Base-by-base conservation (phyloP, 1,284 basidiomycete species). In the Trichosporon coremiiforme region DNA sequence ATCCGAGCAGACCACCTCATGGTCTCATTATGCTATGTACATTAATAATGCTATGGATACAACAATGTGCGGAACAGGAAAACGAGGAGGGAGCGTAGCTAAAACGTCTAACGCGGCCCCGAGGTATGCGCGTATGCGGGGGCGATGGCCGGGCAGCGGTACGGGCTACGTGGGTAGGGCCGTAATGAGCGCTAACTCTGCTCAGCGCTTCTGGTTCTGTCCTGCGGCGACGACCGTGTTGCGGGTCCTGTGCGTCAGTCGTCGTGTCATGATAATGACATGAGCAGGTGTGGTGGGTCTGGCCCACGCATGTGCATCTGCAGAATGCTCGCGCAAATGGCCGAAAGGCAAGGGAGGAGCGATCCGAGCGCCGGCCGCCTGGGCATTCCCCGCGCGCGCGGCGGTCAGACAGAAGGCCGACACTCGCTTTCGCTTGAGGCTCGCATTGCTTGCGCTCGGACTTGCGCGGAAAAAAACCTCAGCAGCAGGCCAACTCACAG, bases 141-240 rank as follows among this genome's bases (percentile, higher is more conserved):
- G 41, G 41, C 41, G 17, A 45, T 45, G 41, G 7, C 41, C 41
- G 41, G 15, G 41, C 15, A 45, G 41, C n/a, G n/a, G n/a, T n/a
- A n/a, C n/a, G n/a, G n/a, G n/a, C n/a, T n/a, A n/a, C n/a, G n/a
- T n/a, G n/a, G n/a, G n/a, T n/a, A n/a, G n/a, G 41, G 53, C 20
- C 22, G 12, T 65, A 12, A 12, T 38, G 36, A 38, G n/a, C n/a
- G n/a, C n/a, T n/a, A n/a, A n/a, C n/a, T n/a, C n/a, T n/a, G 12
- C 41, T 53, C 35, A 63, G 33, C 67, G 60, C 15, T 66, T 65
- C 70, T 76, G 76, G 70, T 79, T 82, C 65, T 73, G 76, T 0
- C 80, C 79, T 29, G 81, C 81, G 0, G 80, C 80, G 25, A 81
- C 80, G 33, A 81, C 81, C 22, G 81, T 80, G 70, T 82, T 81